phyloP scores from a whole-genome alignment of 306 rosid species.

The Echinosophora koreensis region DNA sequence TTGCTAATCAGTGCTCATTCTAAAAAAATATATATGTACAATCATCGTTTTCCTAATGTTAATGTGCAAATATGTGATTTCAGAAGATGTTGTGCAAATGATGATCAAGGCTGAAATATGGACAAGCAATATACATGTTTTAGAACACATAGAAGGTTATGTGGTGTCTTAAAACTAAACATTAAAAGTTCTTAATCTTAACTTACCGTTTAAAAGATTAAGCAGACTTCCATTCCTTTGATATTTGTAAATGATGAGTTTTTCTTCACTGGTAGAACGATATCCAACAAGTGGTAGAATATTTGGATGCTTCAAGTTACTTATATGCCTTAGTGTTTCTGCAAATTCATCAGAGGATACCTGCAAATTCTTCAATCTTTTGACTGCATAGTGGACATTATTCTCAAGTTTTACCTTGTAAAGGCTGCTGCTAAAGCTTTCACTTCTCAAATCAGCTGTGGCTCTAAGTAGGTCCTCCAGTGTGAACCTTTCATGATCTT shows the following conservation, averaged over 20 bases:
- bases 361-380: constrained; percentile 74
- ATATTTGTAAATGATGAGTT: constrained; percentile 72
- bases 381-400: constrained; percentile 66
- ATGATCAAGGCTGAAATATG: neutral
- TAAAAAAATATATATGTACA: too few relatives aligned
- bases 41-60: neutral
- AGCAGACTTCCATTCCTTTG: constrained; percentile 81
- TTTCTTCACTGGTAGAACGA: constrained; percentile 63
- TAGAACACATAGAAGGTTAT: neutral
- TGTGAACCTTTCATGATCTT: constrained; percentile 66
- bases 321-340: constrained; percentile 60
- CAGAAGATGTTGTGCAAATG: constrained; percentile 10
- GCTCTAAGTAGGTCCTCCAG: constrained; percentile 75
- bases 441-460: constrained; percentile 65
- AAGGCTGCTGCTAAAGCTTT: constrained; percentile 66
- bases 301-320: constrained; percentile 68
- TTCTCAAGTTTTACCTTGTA: constrained; percentile 70
- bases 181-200: constrained; percentile 11
- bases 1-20: too few relatives aligned
- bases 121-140: neutral
- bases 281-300: constrained; percentile 74
- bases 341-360: constrained; percentile 68
- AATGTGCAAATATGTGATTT: constrained; percentile 1
- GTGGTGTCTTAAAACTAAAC: neutral
- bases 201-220: constrained; percentile 71